Evolutionary conservation across 2,329 filamentous ascomycete species (phyloP).

Genomic region (Diaporthe batatas): DNA sequence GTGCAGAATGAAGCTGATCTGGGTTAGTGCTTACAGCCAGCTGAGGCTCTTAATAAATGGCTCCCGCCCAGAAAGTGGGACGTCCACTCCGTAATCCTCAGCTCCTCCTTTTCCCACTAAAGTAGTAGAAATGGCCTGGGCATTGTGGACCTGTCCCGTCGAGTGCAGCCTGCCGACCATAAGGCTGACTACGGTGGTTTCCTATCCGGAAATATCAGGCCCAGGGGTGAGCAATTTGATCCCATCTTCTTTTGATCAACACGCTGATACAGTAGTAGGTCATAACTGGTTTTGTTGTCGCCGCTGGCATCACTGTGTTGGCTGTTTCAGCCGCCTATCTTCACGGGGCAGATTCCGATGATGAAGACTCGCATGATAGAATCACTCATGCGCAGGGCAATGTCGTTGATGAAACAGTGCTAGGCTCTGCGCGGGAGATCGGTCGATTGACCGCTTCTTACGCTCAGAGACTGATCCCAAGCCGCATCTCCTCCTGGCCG

Average conservation of each 20-base stretch:
- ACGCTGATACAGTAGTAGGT: slow-evolving; percentile 1
- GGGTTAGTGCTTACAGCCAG: neutral
- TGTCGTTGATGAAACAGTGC: neutral
- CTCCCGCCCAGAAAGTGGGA: neutral
- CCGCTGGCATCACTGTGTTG: neutral
- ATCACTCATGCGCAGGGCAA: neutral
- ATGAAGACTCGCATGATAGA: neutral
- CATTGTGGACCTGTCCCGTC: slow-evolving; percentile 1
- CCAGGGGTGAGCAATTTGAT: neutral
- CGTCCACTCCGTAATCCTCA: neutral
- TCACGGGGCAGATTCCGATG: neutral
- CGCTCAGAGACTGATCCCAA: neutral
- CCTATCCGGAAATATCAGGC: neutral
- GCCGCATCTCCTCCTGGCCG: neutral
- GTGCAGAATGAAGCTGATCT: neutral
- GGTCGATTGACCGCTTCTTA: neutral
- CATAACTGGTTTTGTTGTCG: neutral
- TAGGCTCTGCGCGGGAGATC: neutral
- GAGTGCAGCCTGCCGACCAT: slow-evolving; percentile 9
- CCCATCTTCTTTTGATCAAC: too few relatives aligned
- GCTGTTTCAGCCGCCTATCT: neutral
- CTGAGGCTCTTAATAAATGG: too few relatives aligned
- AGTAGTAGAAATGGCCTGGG: slow-evolving; percentile 4
- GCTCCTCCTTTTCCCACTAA: neutral
- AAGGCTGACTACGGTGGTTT: neutral